Percentiles rank a stretch among this genome's conserved stretches.
Evolutionary conservation across 139 green algal genomes (phyloP).

Genomic region (Pseudopediastrum boryanum): DNA sequence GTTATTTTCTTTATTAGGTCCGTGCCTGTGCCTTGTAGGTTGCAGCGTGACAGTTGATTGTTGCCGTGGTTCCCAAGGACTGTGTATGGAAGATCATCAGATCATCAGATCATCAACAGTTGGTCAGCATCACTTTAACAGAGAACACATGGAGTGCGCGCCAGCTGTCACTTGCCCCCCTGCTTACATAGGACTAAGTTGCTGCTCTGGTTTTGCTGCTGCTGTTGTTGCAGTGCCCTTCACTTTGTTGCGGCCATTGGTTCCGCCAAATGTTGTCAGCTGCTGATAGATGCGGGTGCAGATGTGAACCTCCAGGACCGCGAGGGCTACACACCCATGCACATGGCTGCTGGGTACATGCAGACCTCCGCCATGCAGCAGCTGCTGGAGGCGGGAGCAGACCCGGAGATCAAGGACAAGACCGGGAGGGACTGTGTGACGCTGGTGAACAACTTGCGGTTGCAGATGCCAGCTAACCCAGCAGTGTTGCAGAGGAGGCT

Average conservation of each 20-base stretch:
- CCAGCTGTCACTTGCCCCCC: too few species aligned
- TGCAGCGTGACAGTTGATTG: too few species aligned
- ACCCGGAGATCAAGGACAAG: constrained; percentile 66
- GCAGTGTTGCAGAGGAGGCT: constrained; percentile 64
- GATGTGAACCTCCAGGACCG: constrained; percentile 82
- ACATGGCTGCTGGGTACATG: constrained; percentile 85
- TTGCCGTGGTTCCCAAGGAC: too few species aligned
- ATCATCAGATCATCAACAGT: too few species aligned
- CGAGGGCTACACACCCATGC: constrained; percentile 86
- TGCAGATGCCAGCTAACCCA: constrained; percentile 62
- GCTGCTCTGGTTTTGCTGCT: too few species aligned
- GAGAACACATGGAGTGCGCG: too few species aligned
- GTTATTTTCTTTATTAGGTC: too few species aligned
- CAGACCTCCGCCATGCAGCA: constrained; percentile 63
- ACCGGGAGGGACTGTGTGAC: constrained; percentile 54
- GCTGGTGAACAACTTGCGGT: constrained; percentile 76
- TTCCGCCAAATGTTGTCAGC: constrained; percentile 58
- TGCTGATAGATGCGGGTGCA: constrained; percentile 70
- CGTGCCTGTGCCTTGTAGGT: too few species aligned
- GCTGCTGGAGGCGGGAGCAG: constrained; percentile 69
- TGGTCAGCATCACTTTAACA: too few species aligned
- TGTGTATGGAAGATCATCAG: too few species aligned
- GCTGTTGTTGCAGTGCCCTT: constrained; percentile 62
- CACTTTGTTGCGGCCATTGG: constrained; percentile 83
- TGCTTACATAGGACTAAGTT: too few species aligned